Conservation (phyloP, 2,329 filamentous ascomycete species). For the Nemania sp. region DNA sequence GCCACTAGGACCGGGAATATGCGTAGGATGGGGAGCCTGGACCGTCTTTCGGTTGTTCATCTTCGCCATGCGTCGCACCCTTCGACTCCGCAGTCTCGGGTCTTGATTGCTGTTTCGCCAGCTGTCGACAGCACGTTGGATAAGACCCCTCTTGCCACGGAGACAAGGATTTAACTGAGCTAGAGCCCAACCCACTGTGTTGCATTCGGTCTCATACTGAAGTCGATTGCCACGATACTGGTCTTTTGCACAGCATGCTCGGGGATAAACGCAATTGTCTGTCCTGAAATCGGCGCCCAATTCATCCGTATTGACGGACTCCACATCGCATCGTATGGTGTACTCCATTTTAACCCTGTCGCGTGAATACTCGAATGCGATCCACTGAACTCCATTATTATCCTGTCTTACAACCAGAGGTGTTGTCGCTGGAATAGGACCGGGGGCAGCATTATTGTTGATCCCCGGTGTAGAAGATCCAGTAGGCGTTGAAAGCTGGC, state of each 20-base stretch:
- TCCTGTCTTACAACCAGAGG: conserved; percentile 93
- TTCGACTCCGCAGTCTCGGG: conserved; percentile 82
- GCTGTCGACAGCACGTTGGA: conserved; percentile 95
- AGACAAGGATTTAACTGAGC: conserved; percentile 90
- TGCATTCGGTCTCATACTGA: conserved; percentile 98
- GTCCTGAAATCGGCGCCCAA: conserved; percentile 90
- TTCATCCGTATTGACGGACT: conserved; percentile 90
- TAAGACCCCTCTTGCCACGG: conserved; percentile 90
- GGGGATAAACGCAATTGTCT: conserved; percentile 96
- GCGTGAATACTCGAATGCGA: conserved; percentile 95
- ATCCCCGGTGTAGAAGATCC: conserved; percentile 57
- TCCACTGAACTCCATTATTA: conserved; percentile 97
- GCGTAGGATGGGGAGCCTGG: conserved; percentile 61
- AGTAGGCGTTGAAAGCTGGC: conserved; percentile 51
- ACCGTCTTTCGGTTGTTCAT: conserved; percentile 84
- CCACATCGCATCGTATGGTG: conserved; percentile 96
- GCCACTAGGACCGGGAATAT: conserved; percentile 70
- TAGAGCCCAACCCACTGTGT: conserved; percentile 98
- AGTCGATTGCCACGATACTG: conserved; percentile 95
- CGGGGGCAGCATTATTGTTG: conserved; percentile 89
- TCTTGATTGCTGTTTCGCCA: conserved; percentile 99
- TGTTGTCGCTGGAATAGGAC: conserved; percentile 94
- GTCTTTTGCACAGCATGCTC: conserved; percentile 92
- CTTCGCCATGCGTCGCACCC: conserved; percentile 95
- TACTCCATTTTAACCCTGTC: conserved; percentile 99